Percentiles rank a stretch among this genome's conserved stretches.
Evolutionary conservation across 2,329 filamentous ascomycete genomes (phyloP).

Genomic region (Exophiala viscosa): DNA sequence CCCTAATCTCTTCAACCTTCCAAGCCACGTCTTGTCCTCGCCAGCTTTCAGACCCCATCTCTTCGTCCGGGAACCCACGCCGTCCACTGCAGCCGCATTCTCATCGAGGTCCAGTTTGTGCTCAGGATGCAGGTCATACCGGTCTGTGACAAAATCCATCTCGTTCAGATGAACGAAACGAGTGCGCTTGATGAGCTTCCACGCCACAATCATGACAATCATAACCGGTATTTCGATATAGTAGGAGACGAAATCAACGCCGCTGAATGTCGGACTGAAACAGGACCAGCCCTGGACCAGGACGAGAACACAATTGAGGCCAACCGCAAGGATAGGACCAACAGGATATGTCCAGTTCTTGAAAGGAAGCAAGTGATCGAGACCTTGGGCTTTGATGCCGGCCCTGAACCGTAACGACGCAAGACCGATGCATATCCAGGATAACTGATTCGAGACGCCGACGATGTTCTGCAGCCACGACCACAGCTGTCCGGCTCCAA

Average conservation of each 20-base stretch:
- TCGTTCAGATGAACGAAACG: constrained; percentile 43
- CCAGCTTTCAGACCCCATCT: constrained; percentile 17
- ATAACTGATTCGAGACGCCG: constrained; percentile 64
- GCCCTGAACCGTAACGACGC: constrained; percentile 63
- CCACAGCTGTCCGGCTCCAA: constrained; percentile 63
- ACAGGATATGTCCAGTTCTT: constrained; percentile 65
- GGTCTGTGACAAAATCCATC: constrained; percentile 50
- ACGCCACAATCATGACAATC: constrained; percentile 52
- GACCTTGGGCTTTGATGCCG: constrained; percentile 55
- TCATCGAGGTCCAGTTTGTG: constrained; percentile 17
- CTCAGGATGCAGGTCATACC: constrained; percentile 24
- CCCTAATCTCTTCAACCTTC: constrained; percentile 33
- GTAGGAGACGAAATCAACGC: constrained; percentile 60
- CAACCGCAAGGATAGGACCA: constrained; percentile 55
- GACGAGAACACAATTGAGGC: constrained; percentile 58
- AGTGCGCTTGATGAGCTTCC: constrained; percentile 53
- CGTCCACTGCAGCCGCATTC: constrained; percentile 28
- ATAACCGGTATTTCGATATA: constrained; percentile 63
- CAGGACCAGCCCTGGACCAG: constrained; percentile 59
- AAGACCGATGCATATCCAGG: constrained; percentile 61
- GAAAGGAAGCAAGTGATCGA: constrained; percentile 60
- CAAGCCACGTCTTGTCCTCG: constrained; percentile 13
- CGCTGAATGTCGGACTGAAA: constrained; percentile 57
- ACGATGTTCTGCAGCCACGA: constrained; percentile 65
- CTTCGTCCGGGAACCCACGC: constrained; percentile 31